Conservation (phyloP, 73 alveolate species). For the Strombidium stylifer region DNA sequence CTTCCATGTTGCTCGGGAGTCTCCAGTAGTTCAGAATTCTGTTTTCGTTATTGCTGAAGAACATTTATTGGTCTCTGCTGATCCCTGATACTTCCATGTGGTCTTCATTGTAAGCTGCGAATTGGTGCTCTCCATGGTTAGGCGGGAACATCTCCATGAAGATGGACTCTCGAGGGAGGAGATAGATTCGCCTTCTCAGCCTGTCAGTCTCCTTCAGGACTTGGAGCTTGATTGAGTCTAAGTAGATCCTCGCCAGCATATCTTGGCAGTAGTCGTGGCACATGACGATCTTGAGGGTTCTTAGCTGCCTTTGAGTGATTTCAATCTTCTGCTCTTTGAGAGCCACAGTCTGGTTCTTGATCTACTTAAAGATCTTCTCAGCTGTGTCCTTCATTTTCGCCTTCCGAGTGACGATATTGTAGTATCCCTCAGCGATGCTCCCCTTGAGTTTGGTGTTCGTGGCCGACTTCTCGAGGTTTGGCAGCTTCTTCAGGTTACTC, state of each 20-base stretch:
- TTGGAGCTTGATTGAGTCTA: constrained; percentile 19
- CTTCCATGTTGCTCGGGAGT: constrained; percentile 29
- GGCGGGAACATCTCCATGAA: constrained; percentile 1
- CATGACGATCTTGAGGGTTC: constrained; percentile 15
- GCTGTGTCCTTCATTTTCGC: not conserved
- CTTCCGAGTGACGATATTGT: constrained; percentile 17
- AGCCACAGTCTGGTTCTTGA: not conserved
- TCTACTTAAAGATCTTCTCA: constrained; percentile 15
- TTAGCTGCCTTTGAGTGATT: constrained; percentile 5
- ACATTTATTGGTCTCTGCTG: not conserved
- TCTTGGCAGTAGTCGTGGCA: constrained; percentile 41
- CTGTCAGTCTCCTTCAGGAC: not conserved
- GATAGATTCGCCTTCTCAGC: constrained; percentile 14
- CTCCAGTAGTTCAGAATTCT: constrained; percentile 15
- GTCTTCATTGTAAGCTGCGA: constrained; percentile 7
- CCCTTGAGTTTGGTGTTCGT: not conserved
- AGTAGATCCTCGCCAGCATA: constrained; percentile 24
- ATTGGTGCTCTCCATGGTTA: constrained; percentile 16
- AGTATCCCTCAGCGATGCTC: constrained; percentile 1
- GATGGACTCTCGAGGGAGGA: constrained; percentile 14
- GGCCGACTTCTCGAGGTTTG: constrained; percentile 4
- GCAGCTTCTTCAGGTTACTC: constrained; percentile 10
- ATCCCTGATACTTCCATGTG: too few relatives aligned
- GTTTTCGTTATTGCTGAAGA: not conserved
- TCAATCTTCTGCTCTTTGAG: constrained; percentile 13